phyloP scores from a whole-genome alignment of 2,329 filamentous ascomycete genomes.

The Talaromyces sp. region DNA sequence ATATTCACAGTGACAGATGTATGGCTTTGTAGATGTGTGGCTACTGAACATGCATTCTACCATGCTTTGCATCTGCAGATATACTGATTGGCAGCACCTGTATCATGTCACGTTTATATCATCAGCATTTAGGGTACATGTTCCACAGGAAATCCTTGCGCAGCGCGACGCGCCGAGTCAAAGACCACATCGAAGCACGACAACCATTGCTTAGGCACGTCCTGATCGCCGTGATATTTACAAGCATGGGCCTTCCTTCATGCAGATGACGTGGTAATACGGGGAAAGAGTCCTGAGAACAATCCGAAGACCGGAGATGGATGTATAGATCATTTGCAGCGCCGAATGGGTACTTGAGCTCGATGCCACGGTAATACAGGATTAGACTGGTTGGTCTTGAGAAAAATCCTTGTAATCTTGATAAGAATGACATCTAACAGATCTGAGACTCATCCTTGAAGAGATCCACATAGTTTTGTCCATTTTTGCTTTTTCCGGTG shows the following conservation, averaged over 20 bases:
- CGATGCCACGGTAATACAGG: background rate
- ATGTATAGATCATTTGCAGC: background rate
- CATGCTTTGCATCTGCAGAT: too few relatives aligned
- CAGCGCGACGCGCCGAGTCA: background rate
- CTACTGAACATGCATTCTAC: background rate
- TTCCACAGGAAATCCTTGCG: background rate
- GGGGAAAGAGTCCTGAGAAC: background rate
- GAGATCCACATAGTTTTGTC: background rate
- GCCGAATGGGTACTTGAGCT: background rate
- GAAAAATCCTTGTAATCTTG: background rate
- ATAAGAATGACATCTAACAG: background rate
- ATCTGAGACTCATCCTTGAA: background rate
- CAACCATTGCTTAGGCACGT: background rate
- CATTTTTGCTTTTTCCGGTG: background rate
- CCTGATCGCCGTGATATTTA: constrained; percentile 3
- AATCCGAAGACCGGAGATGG: constrained; percentile 3
- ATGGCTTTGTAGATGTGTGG: background rate
- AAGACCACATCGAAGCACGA: background rate
- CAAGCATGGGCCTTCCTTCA: constrained; percentile 6
- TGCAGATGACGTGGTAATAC: constrained; percentile 15
- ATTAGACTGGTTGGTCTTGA: background rate
- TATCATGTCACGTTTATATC: background rate
- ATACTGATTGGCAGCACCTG: too few relatives aligned
- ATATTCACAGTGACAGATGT: background rate
- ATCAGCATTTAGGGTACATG: background rate